Evolutionary conservation across 768 basidiomycete genomes (phyloP).

Genomic region (Suillus plorans): DNA sequence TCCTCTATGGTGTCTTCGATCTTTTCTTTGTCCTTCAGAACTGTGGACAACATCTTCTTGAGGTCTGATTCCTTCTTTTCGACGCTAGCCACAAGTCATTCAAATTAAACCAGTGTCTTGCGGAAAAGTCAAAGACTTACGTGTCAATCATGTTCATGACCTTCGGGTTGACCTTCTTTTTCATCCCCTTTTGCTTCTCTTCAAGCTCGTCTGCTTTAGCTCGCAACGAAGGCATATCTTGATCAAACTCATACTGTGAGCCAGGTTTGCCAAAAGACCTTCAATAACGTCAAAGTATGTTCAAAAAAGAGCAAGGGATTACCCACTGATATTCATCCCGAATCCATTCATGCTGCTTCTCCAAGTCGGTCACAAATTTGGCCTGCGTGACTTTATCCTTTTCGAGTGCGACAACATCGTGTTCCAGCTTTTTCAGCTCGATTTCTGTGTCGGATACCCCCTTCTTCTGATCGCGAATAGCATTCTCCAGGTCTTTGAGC

Average conservation of each 20-base stretch:
- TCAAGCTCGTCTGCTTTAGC: slow-evolving; percentile 75
- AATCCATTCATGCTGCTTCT: slow-evolving; percentile 89
- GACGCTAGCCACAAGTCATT: slow-evolving; percentile 49
- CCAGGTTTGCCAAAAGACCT: slow-evolving; percentile 85
- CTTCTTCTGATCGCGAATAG: slow-evolving; percentile 80
- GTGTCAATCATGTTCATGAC: slow-evolving; percentile 95
- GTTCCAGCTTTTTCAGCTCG: slow-evolving; percentile 62
- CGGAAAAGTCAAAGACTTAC: slow-evolving; percentile 48
- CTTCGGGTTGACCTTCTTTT: slow-evolving; percentile 94
- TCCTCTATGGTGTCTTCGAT: slow-evolving; percentile 93
- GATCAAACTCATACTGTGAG: slow-evolving; percentile 77
- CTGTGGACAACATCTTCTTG: slow-evolving; percentile 84
- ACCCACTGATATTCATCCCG: slow-evolving; percentile 81
- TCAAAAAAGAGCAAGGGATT: background rate
- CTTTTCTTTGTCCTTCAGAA: slow-evolving; percentile 90
- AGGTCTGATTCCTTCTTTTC: slow-evolving; percentile 91
- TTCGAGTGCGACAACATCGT: slow-evolving; percentile 58
- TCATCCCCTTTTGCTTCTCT: slow-evolving; percentile 78
- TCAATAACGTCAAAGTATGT: slow-evolving; percentile 6
- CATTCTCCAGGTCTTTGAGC: slow-evolving; percentile 76
- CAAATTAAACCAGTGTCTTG: background rate
- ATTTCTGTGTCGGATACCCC: slow-evolving; percentile 68
- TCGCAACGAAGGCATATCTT: slow-evolving; percentile 58
- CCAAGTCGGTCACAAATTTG: slow-evolving; percentile 60
- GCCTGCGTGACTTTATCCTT: slow-evolving; percentile 64